Percentiles rank a stretch among this genome's conserved stretches.
Conservation (phyloP, 176 grass and related monocot species). For the Bromus sterilis region DNA sequence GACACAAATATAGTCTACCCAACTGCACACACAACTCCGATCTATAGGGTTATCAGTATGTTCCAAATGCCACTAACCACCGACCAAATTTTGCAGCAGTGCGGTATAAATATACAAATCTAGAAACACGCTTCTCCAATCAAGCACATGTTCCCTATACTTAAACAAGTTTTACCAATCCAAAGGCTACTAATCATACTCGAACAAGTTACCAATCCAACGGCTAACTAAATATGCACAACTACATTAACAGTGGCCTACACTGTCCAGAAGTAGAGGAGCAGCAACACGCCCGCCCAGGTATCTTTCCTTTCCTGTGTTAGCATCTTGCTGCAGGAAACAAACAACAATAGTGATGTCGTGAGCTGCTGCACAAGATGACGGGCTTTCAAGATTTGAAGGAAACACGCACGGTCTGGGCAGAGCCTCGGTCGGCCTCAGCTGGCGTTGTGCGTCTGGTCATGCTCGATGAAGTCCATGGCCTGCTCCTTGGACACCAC, state of each 20-base stretch:
- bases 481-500: slow-evolving; percentile 81
- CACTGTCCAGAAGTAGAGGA: background rate
- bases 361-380: background rate
- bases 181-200: background rate
- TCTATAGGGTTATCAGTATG: background rate
- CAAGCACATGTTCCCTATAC: background rate
- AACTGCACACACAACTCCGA: background rate
- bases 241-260: background rate
- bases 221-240: slow-evolving; percentile 33
- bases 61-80: background rate
- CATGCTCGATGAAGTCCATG: slow-evolving; percentile 95
- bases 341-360: background rate
- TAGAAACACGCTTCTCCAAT: background rate
- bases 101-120: background rate
- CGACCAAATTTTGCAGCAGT: background rate
- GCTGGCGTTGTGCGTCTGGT: slow-evolving; percentile 76
- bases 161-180: background rate
- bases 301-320: background rate
- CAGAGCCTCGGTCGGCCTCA: slow-evolving; percentile 22
- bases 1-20: background rate
- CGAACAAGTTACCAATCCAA: background rate
- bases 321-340: slow-evolving; percentile 14
- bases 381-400: background rate
- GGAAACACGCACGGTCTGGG: background rate
- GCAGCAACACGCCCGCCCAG: background rate